phyloP scores from a whole-genome alignment of 1,284 basidiomycete genomes.

The Spongispora temasekensis region DNA sequence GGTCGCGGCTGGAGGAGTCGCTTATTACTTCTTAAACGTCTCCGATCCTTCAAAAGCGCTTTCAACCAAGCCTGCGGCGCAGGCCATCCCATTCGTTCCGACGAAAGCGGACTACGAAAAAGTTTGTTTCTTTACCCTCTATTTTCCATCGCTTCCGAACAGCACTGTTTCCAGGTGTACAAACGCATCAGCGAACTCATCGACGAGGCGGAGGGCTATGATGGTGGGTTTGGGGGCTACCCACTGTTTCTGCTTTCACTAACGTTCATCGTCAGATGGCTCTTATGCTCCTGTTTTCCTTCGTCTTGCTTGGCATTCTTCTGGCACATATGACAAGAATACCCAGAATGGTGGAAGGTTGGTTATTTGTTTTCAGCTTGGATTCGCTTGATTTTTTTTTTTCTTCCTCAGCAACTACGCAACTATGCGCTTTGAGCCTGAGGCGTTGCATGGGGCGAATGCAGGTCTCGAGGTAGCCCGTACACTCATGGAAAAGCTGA shows the following conservation, averaged over 20 bases:
- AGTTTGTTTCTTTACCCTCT: slow-evolving; percentile 41
- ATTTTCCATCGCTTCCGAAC: background rate
- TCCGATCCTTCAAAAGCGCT: slow-evolving; percentile 52
- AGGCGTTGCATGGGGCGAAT: slow-evolving; percentile 86
- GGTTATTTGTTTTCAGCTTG: slow-evolving; percentile 17
- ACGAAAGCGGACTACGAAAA: slow-evolving; percentile 86
- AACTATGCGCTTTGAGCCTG: slow-evolving; percentile 92
- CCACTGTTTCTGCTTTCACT: background rate
- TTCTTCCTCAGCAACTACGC: slow-evolving; percentile 75
- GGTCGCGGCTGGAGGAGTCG: slow-evolving; percentile 48
- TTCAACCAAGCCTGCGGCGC: slow-evolving; percentile 60
- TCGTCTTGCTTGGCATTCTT: slow-evolving; percentile 92
- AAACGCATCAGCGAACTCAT: slow-evolving; percentile 78
- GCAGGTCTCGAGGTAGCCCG: slow-evolving; percentile 85
- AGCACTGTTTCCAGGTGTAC: slow-evolving; percentile 66
- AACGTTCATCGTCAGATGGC: slow-evolving; percentile 60
- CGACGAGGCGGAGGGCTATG: slow-evolving; percentile 75
- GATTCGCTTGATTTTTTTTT: slow-evolving; percentile 1
- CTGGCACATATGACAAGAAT: slow-evolving; percentile 91
- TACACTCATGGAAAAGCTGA: slow-evolving; percentile 83
- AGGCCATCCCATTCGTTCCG: slow-evolving; percentile 66
- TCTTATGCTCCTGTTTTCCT: slow-evolving; percentile 90
- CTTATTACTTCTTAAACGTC: slow-evolving; percentile 55
- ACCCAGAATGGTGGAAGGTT: slow-evolving; percentile 86
- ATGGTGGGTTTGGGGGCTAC: slow-evolving; percentile 55